Conservation (phyloP, 2,329 filamentous ascomycete genomes). For the Colletotrichum caudatum region DNA sequence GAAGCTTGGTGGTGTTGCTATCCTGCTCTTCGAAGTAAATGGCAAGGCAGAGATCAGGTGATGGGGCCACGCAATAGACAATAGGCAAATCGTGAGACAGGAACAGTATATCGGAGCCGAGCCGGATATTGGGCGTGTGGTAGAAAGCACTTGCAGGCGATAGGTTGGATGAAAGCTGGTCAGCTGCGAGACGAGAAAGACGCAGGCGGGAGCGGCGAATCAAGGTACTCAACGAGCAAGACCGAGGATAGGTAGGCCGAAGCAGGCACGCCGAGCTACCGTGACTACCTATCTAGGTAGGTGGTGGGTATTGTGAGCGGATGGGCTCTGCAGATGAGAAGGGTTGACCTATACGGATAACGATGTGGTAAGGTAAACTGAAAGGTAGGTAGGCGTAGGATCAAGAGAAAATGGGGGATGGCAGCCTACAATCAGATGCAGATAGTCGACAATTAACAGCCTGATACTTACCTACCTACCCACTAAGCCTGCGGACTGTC, state of each 20-base stretch:
- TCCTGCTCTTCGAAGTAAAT: neutral
- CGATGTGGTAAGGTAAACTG: neutral
- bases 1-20: neutral
- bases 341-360: neutral
- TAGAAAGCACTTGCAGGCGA: slow-evolving; percentile 1
- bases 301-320: neutral
- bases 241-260: neutral
- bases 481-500: neutral
- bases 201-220: neutral
- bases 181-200: neutral
- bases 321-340: neutral
- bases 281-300: neutral
- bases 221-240: neutral
- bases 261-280: neutral
- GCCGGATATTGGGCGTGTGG: neutral
- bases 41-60: neutral
- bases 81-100: neutral
- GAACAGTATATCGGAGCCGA: neutral
- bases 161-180: neutral
- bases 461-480: neutral
- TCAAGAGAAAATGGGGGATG: neutral
- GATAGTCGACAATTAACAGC: slow-evolving; percentile 11
- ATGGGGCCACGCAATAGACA: neutral
- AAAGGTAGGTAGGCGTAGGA: neutral
- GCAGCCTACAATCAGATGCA: neutral